Base-by-base conservation (phyloP, 140 eudicot genomes). In the Bidens hawaiensis region DNA sequence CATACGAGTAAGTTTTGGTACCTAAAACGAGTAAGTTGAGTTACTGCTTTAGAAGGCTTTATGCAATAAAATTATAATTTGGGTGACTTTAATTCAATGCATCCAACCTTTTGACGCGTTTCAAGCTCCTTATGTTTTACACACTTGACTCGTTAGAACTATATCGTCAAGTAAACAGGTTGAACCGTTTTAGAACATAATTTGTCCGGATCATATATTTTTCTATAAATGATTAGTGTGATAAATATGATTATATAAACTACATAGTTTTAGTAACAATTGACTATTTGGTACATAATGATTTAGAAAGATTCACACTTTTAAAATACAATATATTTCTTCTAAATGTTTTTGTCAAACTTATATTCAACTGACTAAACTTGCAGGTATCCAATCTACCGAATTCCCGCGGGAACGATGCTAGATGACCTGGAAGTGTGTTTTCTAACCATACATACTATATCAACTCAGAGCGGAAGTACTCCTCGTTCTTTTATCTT, bases 361-460 rank as follows among this genome's bases (percentile, higher is more conserved):
- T 53, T 67, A 19, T 64, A 18, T 12, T 66, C 23, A 34, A 33
- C 18, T 36, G 13, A 67, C 42, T 38, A 52, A n/a, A 15, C 45
- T 67, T 54, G 64, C 55, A 60, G 66, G 66, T 85, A 89, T 70
- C 97, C 97, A 31, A 85, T 85, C 31, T 89, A 89, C 67, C 60
- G 96, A 62, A 76, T 87, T 40, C 95, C 95, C 0, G 30, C 74
- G 73, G 95, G 96, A 62, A 75, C 89, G 17, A 74, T 81, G 9
- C 72, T 82, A 14, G 71, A 69, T 65, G 81, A 80, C 60, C 54
- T 84, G 45, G 91, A 91, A 28, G 85, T 96, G n/a, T 82, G 86
- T 23, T 87, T 85, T 65, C 75, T 91, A 65, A 84, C 93, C 23
- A 66, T 91, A 47, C 95, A 91, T 76, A 55, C 80, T 23, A 52